Evolutionary conservation across 2,329 filamentous ascomycete species (phyloP).

Genomic region (Calonectria pauciramosa): DNA sequence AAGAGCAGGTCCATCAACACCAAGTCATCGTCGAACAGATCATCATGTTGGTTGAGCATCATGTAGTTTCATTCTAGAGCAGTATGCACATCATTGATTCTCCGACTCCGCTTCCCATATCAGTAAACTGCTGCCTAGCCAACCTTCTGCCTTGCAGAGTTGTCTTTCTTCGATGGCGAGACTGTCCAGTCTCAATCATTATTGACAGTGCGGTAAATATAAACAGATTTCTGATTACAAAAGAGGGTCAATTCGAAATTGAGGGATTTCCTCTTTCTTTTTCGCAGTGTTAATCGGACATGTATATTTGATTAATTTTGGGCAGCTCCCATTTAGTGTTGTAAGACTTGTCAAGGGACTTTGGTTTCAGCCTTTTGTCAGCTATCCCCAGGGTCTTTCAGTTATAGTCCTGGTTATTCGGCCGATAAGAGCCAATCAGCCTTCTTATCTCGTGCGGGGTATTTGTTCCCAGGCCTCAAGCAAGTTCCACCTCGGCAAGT

Average conservation of each 20-base stretch:
- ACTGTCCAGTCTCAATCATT: not conserved
- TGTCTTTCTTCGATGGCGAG: not conserved
- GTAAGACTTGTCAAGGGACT: not conserved
- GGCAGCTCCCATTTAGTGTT: not conserved
- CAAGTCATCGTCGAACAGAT: too few relatives aligned
- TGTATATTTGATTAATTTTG: not conserved
- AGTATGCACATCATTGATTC: too few relatives aligned
- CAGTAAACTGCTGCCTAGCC: not conserved
- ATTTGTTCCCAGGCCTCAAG: not conserved
- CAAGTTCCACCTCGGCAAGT: not conserved
- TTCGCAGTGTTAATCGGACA: not conserved
- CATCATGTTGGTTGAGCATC: too few relatives aligned
- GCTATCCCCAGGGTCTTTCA: not conserved
- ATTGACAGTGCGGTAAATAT: not conserved
- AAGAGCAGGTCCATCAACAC: not conserved
- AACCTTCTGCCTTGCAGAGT: not conserved
- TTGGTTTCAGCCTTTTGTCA: not conserved
- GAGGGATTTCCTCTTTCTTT: not conserved
- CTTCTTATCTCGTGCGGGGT: not conserved
- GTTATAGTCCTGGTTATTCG: not conserved
- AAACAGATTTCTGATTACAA: not conserved
- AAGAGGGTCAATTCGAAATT: not conserved
- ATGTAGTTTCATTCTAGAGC: too few relatives aligned
- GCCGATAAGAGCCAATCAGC: not conserved
- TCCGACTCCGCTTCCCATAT: not conserved